phyloP scores from a whole-genome alignment of 2,329 filamentous ascomycete species.

The Diaporthe batatas region DNA sequence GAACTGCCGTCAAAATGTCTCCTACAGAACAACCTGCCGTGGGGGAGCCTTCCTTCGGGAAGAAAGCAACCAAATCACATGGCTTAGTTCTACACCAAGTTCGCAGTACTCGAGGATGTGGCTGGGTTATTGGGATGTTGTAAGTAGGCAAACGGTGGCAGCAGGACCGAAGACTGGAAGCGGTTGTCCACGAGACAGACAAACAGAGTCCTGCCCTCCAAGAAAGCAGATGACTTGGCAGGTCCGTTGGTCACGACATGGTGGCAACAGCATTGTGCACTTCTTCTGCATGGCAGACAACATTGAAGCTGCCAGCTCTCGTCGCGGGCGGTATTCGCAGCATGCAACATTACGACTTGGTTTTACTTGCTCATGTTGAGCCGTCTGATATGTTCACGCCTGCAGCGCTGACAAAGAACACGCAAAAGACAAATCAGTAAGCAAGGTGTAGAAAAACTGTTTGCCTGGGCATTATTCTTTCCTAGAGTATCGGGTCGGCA shows the following conservation, averaged over 20 bases:
- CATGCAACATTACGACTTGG: neutral
- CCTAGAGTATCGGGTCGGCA: neutral
- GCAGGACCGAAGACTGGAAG: neutral
- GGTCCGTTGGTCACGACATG: too few relatives aligned
- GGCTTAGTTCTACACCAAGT: neutral
- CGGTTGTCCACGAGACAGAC: neutral
- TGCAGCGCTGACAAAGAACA: neutral
- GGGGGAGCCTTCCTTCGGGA: too few relatives aligned
- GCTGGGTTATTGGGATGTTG: neutral
- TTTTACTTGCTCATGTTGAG: neutral
- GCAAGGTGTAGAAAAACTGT: slow-evolving; percentile 4
- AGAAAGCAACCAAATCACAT: neutral
- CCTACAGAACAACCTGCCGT: neutral
- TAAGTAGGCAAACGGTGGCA: neutral
- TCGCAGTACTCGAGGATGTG: neutral
- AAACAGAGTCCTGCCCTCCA: too few relatives aligned
- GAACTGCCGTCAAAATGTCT: too few relatives aligned
- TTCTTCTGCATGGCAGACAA: neutral
- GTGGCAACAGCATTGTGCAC: neutral
- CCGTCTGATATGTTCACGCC: neutral
- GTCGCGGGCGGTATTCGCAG: neutral
- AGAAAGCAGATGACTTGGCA: neutral
- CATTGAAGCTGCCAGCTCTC: neutral
- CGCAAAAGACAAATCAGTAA: neutral
- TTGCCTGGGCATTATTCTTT: slow-evolving; percentile 26